Conservation (phyloP, 495 filamentous ascomycete species). For the Endocarpon pusillum region DNA sequence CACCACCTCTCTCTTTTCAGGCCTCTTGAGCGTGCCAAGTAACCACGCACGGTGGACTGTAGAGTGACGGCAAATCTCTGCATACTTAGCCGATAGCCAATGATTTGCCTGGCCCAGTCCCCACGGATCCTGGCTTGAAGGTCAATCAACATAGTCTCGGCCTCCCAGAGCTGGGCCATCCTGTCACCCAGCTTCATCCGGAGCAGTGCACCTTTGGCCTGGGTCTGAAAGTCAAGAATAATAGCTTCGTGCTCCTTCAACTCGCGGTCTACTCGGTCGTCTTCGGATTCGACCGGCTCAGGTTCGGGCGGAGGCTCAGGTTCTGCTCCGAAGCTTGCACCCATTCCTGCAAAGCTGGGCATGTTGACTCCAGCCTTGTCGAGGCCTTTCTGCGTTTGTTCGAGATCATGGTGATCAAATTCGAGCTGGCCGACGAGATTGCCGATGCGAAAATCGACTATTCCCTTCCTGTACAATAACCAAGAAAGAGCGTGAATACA, state of each 20-base stretch:
- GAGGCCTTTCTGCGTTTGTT: constrained; percentile 88
- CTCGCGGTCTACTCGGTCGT: constrained; percentile 76
- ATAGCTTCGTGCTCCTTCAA: constrained; percentile 53
- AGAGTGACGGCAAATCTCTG: constrained; percentile 53
- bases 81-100: constrained; percentile 66
- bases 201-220: constrained; percentile 65
- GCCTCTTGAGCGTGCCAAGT: constrained; percentile 50
- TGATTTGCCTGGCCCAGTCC: constrained; percentile 58
- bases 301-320: constrained; percentile 38
- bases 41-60: constrained; percentile 68
- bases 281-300: constrained; percentile 70
- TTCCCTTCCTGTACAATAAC: constrained; percentile 83
- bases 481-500: constrained; percentile 95
- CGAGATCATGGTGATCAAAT: constrained; percentile 94
- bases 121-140: constrained; percentile 76
- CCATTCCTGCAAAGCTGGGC: constrained; percentile 96
- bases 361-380: constrained; percentile 89
- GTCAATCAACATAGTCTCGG: constrained; percentile 58
- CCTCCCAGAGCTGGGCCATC: constrained; percentile 87
- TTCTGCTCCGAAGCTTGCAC: constrained; percentile 84
- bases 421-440: constrained; percentile 94
- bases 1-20: constrained; percentile 45
- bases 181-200: constrained; percentile 60
- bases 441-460: constrained; percentile 92
- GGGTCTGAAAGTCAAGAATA: constrained; percentile 69